Evolutionary conservation across 805 yeast genomes (phyloP).

Genomic region (Nakazawaea sp.): DNA sequence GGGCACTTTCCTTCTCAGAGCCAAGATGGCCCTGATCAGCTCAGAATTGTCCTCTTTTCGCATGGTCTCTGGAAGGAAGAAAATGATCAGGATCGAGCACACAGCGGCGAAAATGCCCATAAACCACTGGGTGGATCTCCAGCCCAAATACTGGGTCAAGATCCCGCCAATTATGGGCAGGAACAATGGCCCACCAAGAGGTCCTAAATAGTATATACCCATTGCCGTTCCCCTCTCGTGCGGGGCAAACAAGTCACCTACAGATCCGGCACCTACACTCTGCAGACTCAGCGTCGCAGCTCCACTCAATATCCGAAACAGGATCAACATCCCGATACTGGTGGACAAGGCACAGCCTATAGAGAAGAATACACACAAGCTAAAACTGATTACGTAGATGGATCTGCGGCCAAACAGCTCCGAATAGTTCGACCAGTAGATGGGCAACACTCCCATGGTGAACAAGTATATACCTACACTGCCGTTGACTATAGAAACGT

Average conservation of each 20-base stretch:
- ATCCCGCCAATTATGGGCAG: conserved; percentile 82
- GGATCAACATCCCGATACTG: conserved; percentile 54
- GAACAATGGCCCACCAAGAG: conserved; percentile 71
- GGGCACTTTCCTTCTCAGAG: conserved; percentile 24
- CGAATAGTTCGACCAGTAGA: conserved; percentile 85
- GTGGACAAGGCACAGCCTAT: conserved; percentile 69
- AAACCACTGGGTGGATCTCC: conserved; percentile 90
- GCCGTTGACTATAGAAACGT: conserved; percentile 57
- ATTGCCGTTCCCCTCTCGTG: conserved; percentile 70
- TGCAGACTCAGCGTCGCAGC: conserved; percentile 84
- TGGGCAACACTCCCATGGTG: conserved; percentile 70
- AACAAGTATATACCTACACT: conserved; percentile 75
- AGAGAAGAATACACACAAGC: conserved; percentile 55
- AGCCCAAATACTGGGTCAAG: conserved; percentile 64
- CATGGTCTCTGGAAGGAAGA: conserved; percentile 75
- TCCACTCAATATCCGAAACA: conserved; percentile 65
- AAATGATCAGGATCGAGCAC: conserved; percentile 39
- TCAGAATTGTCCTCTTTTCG: conserved; percentile 55
- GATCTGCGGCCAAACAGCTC: conserved; percentile 71
- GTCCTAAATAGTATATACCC: conserved; percentile 77
- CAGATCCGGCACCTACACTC: conserved; percentile 86
- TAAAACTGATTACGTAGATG: conserved; percentile 64
- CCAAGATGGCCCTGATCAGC: conserved; percentile 39
- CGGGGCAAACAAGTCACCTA: conserved; percentile 63
- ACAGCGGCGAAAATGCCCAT: conserved; percentile 61